Base-by-base conservation (phyloP, 1,284 basidiomycete species). In the Ustilago nuda region DNA sequence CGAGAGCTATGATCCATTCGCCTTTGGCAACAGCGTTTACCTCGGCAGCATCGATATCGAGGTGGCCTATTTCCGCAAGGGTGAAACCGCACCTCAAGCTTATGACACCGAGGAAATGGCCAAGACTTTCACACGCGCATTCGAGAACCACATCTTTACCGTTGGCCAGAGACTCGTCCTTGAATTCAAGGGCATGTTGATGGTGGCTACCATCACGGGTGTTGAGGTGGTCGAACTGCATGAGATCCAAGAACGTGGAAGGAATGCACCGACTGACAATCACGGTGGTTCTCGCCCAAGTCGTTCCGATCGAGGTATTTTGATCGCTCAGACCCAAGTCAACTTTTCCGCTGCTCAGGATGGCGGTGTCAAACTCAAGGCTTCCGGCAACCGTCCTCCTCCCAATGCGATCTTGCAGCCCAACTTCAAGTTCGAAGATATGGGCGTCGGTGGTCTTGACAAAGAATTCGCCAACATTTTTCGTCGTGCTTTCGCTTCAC, bases 361-460 rank as follows among this genome's bases (percentile, higher is more conserved):
- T 55, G 93, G 92, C 78, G 86, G 89, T 19, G 93, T 99, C 86
- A 95, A 94, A 87, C 89, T 99, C 84, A 98, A 96, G 87, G 92
- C 93, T 30, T 95, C 93, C 75, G 91, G 92, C 12, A 98, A 94
- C 86, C 93, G 93, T 92, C 94, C 94, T 0, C 91, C 94, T 4
- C 91, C 95, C 13, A 99, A 98, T 85, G 95, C 96, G 0, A 98
- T 99, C 81, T 89, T 99, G 9, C 92, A 95, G 1, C 94, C 97
- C 3, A 98, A 98, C 88, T 99, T 99, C 91, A 98, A 97, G 87
- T 99, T 99, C 79, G 94, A 98, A 85, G 97, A 99, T 86, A 99
- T 99, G 96, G 97, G 97, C 32, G 98, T 99, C 82, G 97, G 97
- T 85, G 97, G 97, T 85, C 89, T 99, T 46, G 97, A 99, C 86